A percentile compares a stretch with the other conserved stretches of the same genome.
These are phyloP conservation scores for Chaetomium tenue DNA, from an alignment of 495 filamentous ascomycete species.

Conservation along the genomic window DNA sequence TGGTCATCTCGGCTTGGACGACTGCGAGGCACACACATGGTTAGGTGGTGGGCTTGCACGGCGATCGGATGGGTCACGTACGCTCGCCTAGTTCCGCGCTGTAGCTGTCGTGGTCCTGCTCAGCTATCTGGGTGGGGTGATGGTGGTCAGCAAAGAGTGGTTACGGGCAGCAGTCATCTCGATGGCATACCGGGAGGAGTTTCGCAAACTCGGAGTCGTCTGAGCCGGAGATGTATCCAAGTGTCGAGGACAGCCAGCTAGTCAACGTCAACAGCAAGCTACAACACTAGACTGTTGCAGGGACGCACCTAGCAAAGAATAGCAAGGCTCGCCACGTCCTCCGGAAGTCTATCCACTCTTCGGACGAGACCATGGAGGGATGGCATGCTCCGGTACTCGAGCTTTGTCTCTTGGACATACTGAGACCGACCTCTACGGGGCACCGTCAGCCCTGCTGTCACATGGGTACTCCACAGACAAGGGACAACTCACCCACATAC, in stretches of 20 bases:
- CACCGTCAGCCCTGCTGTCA: not conserved
- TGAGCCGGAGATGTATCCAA: conserved; percentile 35
- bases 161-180: not conserved
- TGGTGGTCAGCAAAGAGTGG: not conserved
- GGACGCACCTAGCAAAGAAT: conserved; percentile 31
- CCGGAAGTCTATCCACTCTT: conserved; percentile 29
- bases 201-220: conserved; percentile 26
- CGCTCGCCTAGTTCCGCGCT: conserved; percentile 25
- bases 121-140: conserved; percentile 21
- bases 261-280: not conserved
- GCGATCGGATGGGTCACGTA: conserved; percentile 8
- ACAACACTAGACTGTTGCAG: not conserved
- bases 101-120: conserved; percentile 23
- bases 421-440: conserved; percentile 30
- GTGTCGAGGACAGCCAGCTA: conserved; percentile 38
- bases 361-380: not conserved
- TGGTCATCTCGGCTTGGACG: conserved; percentile 36
- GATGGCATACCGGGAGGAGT: conserved; percentile 25
- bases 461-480: not conserved
- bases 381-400: conserved; percentile 12
- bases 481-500: conserved; percentile 30
- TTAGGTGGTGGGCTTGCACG: not conserved
- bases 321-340: conserved; percentile 33
- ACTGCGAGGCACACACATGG: conserved; percentile 18
- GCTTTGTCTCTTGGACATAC: conserved; percentile 28